Evolutionary conservation across 805 yeast genomes (phyloP).

Genomic region (Hanseniaspora singularis): DNA sequence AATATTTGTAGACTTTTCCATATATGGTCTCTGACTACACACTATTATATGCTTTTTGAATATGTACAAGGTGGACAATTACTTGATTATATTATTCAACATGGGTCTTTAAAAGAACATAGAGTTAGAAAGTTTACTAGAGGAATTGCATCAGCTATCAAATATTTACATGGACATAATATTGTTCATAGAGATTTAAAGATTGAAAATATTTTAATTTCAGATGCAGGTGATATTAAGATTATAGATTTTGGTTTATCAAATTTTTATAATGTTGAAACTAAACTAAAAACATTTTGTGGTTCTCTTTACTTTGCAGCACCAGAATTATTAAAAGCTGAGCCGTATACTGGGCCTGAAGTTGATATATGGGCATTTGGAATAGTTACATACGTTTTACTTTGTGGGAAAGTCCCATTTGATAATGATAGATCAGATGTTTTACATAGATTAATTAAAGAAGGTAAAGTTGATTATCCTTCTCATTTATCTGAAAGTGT

Average conservation of each 20-base stretch:
- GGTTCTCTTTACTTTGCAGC: slow-evolving; percentile 98
- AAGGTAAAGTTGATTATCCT: slow-evolving; percentile 88
- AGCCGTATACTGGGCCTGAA: slow-evolving; percentile 91
- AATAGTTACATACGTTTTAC: slow-evolving; percentile 84
- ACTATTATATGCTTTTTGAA: slow-evolving; percentile 92
- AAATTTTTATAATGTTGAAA: slow-evolving; percentile 61
- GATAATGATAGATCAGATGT: slow-evolving; percentile 90
- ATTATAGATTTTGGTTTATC: slow-evolving; percentile 94
- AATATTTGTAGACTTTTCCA: slow-evolving; percentile 85
- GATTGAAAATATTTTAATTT: slow-evolving; percentile 91
- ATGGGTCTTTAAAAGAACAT: slow-evolving; percentile 84
- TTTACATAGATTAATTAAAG: slow-evolving; percentile 84
- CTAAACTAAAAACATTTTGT: slow-evolving; percentile 81
- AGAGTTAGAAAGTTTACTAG: slow-evolving; percentile 92
- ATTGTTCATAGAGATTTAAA: slow-evolving; percentile 95
- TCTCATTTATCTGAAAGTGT: slow-evolving; percentile 70
- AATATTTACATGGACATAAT: slow-evolving; percentile 85
- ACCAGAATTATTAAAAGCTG: slow-evolving; percentile 85
- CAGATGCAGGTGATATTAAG: slow-evolving; percentile 85
- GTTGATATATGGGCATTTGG: slow-evolving; percentile 99
- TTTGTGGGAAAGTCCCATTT: slow-evolving; percentile 96
- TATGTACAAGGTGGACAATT: slow-evolving; percentile 95
- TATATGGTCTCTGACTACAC: slow-evolving; percentile 92
- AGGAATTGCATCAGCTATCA: slow-evolving; percentile 86
- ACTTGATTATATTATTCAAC: slow-evolving; percentile 92